Evolutionary conservation across 108 stramenopile species (phyloP).

Genomic region (Conticribra weissflogii): DNA sequence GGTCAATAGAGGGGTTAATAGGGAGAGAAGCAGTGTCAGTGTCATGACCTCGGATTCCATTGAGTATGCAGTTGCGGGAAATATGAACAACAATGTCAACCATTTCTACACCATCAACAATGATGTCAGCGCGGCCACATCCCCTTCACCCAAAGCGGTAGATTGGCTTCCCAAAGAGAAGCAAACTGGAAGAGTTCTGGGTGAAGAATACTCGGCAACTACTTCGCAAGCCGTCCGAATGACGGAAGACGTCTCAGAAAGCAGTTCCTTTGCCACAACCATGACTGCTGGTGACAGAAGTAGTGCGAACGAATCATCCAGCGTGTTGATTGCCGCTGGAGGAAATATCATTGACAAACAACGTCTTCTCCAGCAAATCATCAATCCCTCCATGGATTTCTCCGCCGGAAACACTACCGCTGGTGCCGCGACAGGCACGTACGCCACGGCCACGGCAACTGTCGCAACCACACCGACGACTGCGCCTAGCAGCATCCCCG

Average conservation of each 20-base stretch:
- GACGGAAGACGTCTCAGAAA: conserved; percentile 6
- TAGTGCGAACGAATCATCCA: too few species aligned
- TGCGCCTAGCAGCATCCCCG: neutral
- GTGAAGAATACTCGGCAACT: conserved; percentile 1
- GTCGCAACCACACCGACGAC: conserved; percentile 10
- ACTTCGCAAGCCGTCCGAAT: conserved; percentile 14
- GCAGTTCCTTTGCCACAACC: conserved; percentile 27
- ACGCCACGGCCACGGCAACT: neutral
- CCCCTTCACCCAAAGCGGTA: neutral
- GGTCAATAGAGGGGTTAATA: too few species aligned
- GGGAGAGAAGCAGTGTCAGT: too few species aligned
- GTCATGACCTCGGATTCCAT: too few species aligned
- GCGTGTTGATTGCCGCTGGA: too few species aligned
- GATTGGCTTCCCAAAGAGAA: neutral
- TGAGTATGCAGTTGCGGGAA: neutral
- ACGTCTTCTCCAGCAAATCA: too few species aligned
- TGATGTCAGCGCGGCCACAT: neutral
- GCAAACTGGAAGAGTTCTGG: neutral
- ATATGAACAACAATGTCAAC: neutral
- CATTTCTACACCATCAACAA: neutral
- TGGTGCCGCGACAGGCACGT: neutral
- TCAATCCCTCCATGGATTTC: too few species aligned
- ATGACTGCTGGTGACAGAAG: conserved; percentile 22
- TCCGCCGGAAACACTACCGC: neutral
- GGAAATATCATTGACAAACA: too few species aligned